Evolutionary conservation across 2,329 filamentous ascomycete species (phyloP), one percentile per base, ranked within the genome.

Genomic region (Talaromyces sp.): DNA sequence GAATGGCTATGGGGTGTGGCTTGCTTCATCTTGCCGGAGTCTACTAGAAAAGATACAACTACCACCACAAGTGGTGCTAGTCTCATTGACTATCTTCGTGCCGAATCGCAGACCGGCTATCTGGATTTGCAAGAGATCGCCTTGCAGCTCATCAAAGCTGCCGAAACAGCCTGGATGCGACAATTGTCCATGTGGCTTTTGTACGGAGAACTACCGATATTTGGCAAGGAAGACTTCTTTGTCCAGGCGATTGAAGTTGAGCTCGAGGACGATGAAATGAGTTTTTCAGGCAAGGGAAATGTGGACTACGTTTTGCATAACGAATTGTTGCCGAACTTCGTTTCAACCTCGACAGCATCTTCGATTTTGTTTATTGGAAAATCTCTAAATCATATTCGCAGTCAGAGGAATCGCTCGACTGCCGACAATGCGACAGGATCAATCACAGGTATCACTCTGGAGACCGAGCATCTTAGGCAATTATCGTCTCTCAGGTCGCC

Each of bases 331-430:
- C 95, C 95, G 0, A 87, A 87, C 13, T 96, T 97, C 73, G 91
- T 97, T 7, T 89, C 88, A 0, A 76, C 85, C 0, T 80, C 88
- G 4, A 91, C 92, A 1, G 92, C 92, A 8, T 84, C 86, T 3
- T 97, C 93, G 0, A 92, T 98, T 75, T 81, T 97, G 5, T 97
- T 97, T 73, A 90, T 97, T 67, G 95, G 95, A 11, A 91, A 90
- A 69, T 96, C 93, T 0, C 81, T 98, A 56, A 92, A 96, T 70
- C 91, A 96, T 69, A 90, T 97, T 63, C 85, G 90, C 59, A 83
- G 85, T 13, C 78, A 79, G 58, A 76, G 77, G 10, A 78, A 77
- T 35, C 71, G 72, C 67, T 80, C 70, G 63, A 74, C 67, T 37
- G 70, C 70, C 2, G 70, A 71, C 52, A 70, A 73, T 45, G 73